phyloP scores from a whole-genome alignment of 1,284 basidiomycete genomes.

The Schizophyllum commune region DNA sequence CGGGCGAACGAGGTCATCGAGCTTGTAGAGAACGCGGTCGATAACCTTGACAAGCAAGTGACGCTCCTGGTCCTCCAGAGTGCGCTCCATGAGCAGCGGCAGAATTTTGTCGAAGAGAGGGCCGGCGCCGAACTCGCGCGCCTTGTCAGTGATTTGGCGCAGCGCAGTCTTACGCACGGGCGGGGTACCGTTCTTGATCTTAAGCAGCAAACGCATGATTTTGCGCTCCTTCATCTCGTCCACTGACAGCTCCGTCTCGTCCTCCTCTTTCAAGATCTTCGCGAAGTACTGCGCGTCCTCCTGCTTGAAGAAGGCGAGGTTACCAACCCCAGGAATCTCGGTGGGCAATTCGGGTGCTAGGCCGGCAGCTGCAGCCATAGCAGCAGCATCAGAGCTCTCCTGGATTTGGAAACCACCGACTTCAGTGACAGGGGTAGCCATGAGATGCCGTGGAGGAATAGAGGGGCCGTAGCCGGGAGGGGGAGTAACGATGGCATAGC shows the following conservation, averaged over 20 bases:
- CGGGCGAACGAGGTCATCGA: conserved; percentile 97
- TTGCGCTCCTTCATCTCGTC: conserved; percentile 99
- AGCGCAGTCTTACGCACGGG: conserved; percentile 97
- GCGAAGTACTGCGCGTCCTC: conserved; percentile 98
- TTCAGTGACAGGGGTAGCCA: conserved; percentile 65
- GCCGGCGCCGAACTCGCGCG: conserved; percentile 95
- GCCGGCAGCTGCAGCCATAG: conserved; percentile 80
- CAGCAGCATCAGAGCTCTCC: conserved; percentile 86
- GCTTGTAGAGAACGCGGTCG: conserved; percentile 97
- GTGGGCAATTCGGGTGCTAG: conserved; percentile 95
- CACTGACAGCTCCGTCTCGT: conserved; percentile 91
- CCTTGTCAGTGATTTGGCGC: conserved; percentile 99
- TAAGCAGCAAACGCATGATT: conserved; percentile 98
- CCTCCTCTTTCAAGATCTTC: conserved; percentile 92
- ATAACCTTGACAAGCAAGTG: conserved; percentile 99
- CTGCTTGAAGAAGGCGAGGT: conserved; percentile 95
- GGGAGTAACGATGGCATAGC: conserved; percentile 89
- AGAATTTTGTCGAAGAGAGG: conserved; percentile 99
- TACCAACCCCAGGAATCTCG: conserved; percentile 97
- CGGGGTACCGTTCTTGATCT: conserved; percentile 99
- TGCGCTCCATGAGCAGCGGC: conserved; percentile 97
- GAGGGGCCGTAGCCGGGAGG: conserved; percentile 90
- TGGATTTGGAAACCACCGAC: conserved; percentile 92
- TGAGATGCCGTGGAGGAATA: conserved; percentile 73
- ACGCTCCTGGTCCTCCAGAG: conserved; percentile 97